Conservation (phyloP, 1,139 yeast genomes). For the Lodderomyces elongisporus region DNA sequence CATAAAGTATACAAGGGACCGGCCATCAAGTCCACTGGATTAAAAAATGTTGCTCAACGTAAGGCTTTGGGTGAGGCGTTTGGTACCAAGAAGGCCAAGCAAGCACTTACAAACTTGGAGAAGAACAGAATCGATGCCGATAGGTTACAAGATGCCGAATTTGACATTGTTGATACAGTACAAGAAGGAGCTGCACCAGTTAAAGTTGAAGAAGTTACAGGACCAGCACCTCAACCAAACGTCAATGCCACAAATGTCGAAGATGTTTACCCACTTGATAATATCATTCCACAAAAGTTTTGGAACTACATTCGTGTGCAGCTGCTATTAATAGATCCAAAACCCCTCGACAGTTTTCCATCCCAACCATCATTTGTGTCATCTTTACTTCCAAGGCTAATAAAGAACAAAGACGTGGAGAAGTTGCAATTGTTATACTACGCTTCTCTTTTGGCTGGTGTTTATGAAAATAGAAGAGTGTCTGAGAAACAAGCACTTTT, state of each 20-base stretch:
- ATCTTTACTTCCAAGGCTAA: conserved; percentile 42
- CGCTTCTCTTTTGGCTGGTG: conserved; percentile 73
- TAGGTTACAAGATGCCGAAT: conserved; percentile 65
- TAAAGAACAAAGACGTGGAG: conserved; percentile 42
- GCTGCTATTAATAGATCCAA: conserved; percentile 46
- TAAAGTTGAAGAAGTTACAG: conserved; percentile 31
- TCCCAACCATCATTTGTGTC: conserved; percentile 51
- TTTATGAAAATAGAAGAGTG: conserved; percentile 67
- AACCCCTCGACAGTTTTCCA: conserved; percentile 59
- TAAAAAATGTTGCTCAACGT: conserved; percentile 56
- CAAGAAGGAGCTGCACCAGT: conserved; percentile 51
- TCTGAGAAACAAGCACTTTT: conserved; percentile 56
- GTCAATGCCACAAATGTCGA: conserved; percentile 74
- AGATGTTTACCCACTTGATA: conserved; percentile 71
- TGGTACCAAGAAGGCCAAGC: conserved; percentile 95
- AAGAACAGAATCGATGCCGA: conserved; percentile 84
- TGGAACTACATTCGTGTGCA: conserved; percentile 60
- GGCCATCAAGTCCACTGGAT: conserved; percentile 50
- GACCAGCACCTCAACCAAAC: conserved; percentile 75
- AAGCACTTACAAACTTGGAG: conserved; percentile 76
- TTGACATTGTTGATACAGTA: conserved; percentile 80
- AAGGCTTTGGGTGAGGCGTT: conserved; percentile 89
- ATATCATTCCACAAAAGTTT: conserved; percentile 66
- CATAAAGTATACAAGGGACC: conserved; percentile 57
- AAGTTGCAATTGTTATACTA: conserved; percentile 71